Evolutionary conservation across 2,329 filamentous ascomycete species (phyloP).

Genomic region (Epichloe scottii): DNA sequence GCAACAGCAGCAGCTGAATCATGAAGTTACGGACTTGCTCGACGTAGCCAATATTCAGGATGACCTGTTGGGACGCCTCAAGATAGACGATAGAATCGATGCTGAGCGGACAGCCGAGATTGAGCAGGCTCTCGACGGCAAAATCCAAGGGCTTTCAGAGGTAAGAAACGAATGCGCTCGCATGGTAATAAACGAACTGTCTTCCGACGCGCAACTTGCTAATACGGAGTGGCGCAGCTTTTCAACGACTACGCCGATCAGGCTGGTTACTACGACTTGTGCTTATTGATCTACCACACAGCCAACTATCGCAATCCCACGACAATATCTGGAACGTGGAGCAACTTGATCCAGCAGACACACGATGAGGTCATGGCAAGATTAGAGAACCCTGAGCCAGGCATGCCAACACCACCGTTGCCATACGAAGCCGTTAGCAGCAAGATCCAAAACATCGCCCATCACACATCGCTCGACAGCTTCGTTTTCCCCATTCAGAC

Average conservation of each 20-base stretch:
- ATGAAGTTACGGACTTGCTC: conserved; percentile 73
- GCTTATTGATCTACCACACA: conserved; percentile 79
- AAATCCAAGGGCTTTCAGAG: conserved; percentile 61
- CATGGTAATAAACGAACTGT: no score
- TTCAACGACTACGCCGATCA: conserved; percentile 87
- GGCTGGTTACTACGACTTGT: conserved; percentile 87
- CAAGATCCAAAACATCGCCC: conserved; percentile 51
- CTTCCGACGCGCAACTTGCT: conserved; percentile 6
- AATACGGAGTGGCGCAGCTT: conserved; percentile 38
- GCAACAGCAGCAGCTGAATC: conserved; percentile 71
- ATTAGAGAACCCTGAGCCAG: conserved; percentile 28
- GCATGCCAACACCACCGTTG: conserved; percentile 28
- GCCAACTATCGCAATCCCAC: conserved; percentile 83
- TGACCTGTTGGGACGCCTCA: conserved; percentile 70
- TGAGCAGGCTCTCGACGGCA: conserved; percentile 58
- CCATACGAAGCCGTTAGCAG: conserved; percentile 61
- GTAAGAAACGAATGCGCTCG: conserved; percentile 38
- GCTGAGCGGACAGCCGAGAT: conserved; percentile 52
- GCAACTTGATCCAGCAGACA: conserved; percentile 61
- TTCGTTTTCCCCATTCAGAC: conserved; percentile 52
- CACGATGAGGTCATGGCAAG: conserved; percentile 43
- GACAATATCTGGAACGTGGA: conserved; percentile 77
- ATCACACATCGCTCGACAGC: conserved; percentile 51
- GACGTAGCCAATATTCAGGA: conserved; percentile 94
- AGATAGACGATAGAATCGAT: conserved; percentile 56